phyloP scores from a whole-genome alignment of 2,329 filamentous ascomycete species.

The Acrodontium crateriforme region DNA sequence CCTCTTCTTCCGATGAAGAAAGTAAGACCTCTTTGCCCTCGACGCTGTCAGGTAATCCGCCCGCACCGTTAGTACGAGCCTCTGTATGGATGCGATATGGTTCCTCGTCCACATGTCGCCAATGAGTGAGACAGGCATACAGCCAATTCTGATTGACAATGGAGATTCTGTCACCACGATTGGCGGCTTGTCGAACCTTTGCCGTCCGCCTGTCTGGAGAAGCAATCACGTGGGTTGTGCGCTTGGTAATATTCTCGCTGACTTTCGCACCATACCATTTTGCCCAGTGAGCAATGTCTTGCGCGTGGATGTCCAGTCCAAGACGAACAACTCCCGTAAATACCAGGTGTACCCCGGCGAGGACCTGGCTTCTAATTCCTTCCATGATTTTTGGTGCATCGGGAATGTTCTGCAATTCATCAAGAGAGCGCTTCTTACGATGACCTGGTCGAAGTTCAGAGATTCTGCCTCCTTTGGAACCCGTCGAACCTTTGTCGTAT shows the following conservation, averaged over 20 bases:
- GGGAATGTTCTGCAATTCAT: slow-evolving; percentile 51
- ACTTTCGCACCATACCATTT: slow-evolving; percentile 70
- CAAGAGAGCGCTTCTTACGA: slow-evolving; percentile 34
- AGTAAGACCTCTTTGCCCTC: slow-evolving; percentile 16
- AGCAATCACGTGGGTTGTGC: slow-evolving; percentile 58
- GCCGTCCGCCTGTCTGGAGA: slow-evolving; percentile 62
- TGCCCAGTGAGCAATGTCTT: slow-evolving; percentile 79
- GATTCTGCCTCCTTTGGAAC: slow-evolving; percentile 31
- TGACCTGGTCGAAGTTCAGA: slow-evolving; percentile 38
- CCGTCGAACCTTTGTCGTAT: slow-evolving; percentile 47
- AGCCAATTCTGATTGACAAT: slow-evolving; percentile 92
- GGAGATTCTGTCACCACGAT: slow-evolving; percentile 59
- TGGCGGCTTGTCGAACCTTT: slow-evolving; percentile 78
- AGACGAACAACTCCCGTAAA: slow-evolving; percentile 84
- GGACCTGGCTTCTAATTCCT: slow-evolving; percentile 60
- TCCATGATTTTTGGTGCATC: slow-evolving; percentile 81
- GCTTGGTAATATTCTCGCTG: slow-evolving; percentile 40
- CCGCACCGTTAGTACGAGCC: slow-evolving; percentile 41
- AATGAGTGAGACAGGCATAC: slow-evolving; percentile 67
- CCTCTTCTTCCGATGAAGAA: slow-evolving; percentile 34
- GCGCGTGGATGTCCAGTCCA: slow-evolving; percentile 54
- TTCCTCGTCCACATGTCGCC: slow-evolving; percentile 65
- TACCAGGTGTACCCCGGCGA: slow-evolving; percentile 64
- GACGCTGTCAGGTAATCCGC: slow-evolving; percentile 17
- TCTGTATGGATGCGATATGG: slow-evolving; percentile 69